Conservation (phyloP, 2,329 filamentous ascomycete species). For the Didymellaceae sp. region DNA sequence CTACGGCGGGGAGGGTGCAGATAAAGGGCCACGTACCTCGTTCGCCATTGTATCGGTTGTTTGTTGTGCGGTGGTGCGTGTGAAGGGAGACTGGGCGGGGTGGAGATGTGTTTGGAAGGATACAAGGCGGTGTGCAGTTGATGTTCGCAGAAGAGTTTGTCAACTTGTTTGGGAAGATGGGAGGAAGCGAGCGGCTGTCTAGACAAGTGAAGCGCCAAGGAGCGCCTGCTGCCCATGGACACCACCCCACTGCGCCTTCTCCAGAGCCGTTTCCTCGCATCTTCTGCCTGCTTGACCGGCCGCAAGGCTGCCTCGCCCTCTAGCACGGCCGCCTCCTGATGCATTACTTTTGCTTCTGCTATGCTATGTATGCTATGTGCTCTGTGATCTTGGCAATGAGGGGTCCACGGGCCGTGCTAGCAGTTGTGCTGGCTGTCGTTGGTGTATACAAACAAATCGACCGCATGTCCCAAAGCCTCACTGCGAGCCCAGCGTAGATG, state of each 20-base stretch:
- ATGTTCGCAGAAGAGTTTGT: constrained; percentile 32
- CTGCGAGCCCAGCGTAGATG: no score
- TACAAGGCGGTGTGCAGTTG: constrained; percentile 31
- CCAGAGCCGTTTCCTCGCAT: constrained; percentile 27
- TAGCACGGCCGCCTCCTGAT: neutral
- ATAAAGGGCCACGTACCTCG: constrained; percentile 62
- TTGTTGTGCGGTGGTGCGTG: constrained; percentile 25
- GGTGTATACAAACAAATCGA: constrained; percentile 18
- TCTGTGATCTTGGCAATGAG: constrained; percentile 17
- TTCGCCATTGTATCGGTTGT: constrained; percentile 61
- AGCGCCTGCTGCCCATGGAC: constrained; percentile 25
- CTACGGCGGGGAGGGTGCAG: constrained; percentile 46
- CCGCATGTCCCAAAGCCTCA: no score
- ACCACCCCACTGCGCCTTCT: constrained; percentile 35
- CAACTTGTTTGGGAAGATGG: constrained; percentile 33
- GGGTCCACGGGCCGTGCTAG: constrained; percentile 15
- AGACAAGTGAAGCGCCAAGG: constrained; percentile 21
- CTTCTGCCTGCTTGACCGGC: constrained; percentile 13
- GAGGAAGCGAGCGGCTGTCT: constrained; percentile 39
- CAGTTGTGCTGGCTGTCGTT: constrained; percentile 8
- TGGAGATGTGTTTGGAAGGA: constrained; percentile 35
- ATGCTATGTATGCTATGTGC: constrained; percentile 1
- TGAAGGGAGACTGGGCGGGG: constrained; percentile 22
- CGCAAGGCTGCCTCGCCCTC: constrained; percentile 7
- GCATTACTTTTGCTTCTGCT: neutral